phyloP scores from a whole-genome alignment of 208 protist species.

The Trypanosoma scelopori region DNA sequence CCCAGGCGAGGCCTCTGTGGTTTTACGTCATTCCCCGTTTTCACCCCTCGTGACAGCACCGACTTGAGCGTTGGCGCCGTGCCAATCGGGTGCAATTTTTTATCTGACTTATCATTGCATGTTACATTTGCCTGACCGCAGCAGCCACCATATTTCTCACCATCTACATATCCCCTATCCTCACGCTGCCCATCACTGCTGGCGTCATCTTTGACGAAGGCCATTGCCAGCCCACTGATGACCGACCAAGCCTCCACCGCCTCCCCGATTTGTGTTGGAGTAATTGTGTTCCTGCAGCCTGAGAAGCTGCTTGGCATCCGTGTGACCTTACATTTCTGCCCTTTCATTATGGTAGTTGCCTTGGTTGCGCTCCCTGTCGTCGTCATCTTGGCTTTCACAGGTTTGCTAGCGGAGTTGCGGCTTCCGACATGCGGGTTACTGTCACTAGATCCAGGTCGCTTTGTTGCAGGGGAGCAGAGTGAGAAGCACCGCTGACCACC shows the following conservation, averaged over 20 bases:
- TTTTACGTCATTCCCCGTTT: neutral
- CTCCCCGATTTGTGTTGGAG: conserved; percentile 15
- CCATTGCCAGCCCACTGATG: conserved; percentile 7
- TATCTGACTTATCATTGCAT: neutral
- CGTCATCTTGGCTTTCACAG: neutral
- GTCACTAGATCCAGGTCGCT: neutral
- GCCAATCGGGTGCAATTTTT: neutral
- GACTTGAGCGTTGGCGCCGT: neutral
- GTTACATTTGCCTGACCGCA: neutral
- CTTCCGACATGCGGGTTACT: neutral
- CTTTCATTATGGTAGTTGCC: neutral
- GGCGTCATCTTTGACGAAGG: neutral
- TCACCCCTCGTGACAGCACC: neutral
- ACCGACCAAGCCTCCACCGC: conserved; percentile 18
- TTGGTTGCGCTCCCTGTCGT: neutral
- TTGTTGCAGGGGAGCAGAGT: neutral
- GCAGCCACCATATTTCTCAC: neutral
- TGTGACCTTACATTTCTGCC: neutral
- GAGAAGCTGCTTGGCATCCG: neutral
- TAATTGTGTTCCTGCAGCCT: neutral
- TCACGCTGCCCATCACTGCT: neutral
- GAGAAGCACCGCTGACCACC: conserved; percentile 17
- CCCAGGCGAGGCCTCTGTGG: neutral
- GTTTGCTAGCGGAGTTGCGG: conserved; percentile 9
- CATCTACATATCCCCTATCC: neutral